Conservation (phyloP, 2,329 filamentous ascomycete species). For the Lachnellula subtilissima region DNA sequence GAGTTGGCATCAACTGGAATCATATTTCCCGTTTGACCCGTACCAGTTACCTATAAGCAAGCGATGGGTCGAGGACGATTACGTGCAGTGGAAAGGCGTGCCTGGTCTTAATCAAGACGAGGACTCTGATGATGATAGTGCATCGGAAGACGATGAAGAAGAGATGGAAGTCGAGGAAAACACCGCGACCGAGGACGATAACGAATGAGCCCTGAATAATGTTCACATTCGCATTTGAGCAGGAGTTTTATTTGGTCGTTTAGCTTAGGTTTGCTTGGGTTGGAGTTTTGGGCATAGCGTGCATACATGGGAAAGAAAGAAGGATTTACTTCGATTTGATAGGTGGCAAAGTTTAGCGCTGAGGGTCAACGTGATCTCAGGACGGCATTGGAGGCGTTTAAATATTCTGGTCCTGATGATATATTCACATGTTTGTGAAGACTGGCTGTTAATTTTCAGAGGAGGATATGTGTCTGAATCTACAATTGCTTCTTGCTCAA, state of each 20-base stretch:
- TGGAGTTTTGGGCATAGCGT: conserved; percentile 3
- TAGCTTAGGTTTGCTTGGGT: no score
- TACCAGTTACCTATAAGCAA: conserved; percentile 86
- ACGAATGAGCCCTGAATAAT: conserved; percentile 17
- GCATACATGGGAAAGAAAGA: not conserved
- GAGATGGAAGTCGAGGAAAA: conserved; percentile 21
- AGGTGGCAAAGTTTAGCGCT: conserved; percentile 7
- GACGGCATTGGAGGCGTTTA: conserved; percentile 14
- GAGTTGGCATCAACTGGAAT: conserved; percentile 78
- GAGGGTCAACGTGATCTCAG: conserved; percentile 10
- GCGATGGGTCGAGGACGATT: conserved; percentile 81
- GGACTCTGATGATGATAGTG: conserved; percentile 48
- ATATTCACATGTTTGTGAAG: not conserved
- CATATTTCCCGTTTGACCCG: conserved; percentile 96
- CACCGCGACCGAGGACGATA: conserved; percentile 22
- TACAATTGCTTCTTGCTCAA: no score
- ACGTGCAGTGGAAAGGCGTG: conserved; percentile 73
- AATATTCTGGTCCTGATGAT: not conserved
- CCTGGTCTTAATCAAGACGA: conserved; percentile 61
- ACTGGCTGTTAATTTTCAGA: not conserved
- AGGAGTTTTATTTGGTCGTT: not conserved
- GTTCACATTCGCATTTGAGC: not conserved
- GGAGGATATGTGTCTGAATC: not conserved
- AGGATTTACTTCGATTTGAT: not conserved
- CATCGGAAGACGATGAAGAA: conserved; percentile 26